phyloP scores from a whole-genome alignment of 2,329 filamentous ascomycete species.

The Venturia carpophila region DNA sequence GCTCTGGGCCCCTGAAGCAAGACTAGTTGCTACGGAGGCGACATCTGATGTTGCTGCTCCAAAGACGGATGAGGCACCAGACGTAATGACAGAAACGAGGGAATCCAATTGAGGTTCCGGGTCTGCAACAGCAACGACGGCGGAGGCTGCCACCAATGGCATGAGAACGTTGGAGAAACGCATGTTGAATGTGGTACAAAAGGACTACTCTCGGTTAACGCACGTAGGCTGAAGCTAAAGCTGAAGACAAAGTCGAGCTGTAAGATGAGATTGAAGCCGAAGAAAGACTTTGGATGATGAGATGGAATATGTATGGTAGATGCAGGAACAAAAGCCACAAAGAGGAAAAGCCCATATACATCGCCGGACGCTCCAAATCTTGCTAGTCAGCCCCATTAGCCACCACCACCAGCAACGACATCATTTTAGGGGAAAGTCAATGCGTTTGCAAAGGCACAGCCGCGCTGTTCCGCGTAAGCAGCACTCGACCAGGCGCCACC shows the following conservation, averaged over 20 bases:
- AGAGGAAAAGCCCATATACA: neutral
- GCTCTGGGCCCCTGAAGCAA: conserved; percentile 7
- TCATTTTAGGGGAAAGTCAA: neutral
- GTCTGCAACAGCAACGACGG: neutral
- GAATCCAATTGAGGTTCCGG: neutral
- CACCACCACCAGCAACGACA: neutral
- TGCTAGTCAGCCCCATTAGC: neutral
- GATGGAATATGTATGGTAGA: no score
- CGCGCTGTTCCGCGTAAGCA: neutral
- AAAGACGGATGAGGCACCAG: conserved; percentile 1
- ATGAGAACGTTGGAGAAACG: conserved; percentile 6
- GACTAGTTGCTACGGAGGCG: conserved; percentile 11
- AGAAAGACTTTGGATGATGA: neutral
- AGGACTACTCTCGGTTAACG: neutral
- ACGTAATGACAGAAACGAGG: neutral
- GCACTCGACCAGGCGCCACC: neutral
- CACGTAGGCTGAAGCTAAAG: neutral
- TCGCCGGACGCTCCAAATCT: neutral
- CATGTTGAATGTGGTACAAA: neutral
- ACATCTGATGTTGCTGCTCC: conserved; percentile 12
- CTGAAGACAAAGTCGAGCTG: no score
- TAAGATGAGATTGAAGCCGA: neutral
- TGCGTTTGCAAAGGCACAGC: neutral
- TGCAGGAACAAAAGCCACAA: no score
- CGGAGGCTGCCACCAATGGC: conserved; percentile 1